Evolutionary conservation across 306 rosid genomes (phyloP), one percentile per base, ranked within the genome.

Genomic region (Glycyrrhiza uralensis): DNA sequence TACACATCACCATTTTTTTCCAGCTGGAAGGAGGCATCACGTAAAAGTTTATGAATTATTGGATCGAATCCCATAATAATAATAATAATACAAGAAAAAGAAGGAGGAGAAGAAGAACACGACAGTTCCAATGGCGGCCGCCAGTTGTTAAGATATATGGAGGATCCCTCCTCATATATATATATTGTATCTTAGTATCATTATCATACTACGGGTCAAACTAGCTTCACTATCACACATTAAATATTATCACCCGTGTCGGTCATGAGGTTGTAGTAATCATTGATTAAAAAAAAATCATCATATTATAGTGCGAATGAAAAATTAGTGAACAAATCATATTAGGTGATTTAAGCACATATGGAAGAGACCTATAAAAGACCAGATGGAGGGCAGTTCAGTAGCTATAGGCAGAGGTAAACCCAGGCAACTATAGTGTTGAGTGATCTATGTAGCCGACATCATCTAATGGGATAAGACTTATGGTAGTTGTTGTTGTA

Each of bases 21-120:
- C 87, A 84, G 88, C 88, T 85, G 90, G 70, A 81, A 35, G 87
- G 59, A 79, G 69, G 74, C 70, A 79, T 81, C 85, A 79, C 22
- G 22, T 59, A 42, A n/a, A 79, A 83, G 81, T 74, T 49, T 45
- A 36, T 66, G 66, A 84, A 85, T 85, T 83, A 85, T 84, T 83
- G 85, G 59, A n/a, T 46, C 29, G 9, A 72, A 75, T 70, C 67
- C 54, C 62, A 68, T 32, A 74, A 83, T 46, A 54, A 17, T n/a
- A n/a, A n/a, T n/a, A n/a, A n/a, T n/a, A n/a, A n/a, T n/a, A n/a
- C 4, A 50, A 39, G 2, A 51, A 41, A 11, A 55, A 19, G 38
- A 44, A 61, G 50, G 47, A 19, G 78, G 52, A 63, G 77, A 78
- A 30, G 78, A 62, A 63, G 77, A 78, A 30, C 72, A 78, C 26